These are phyloP conservation scores for Penicillium manginii DNA, from an alignment of 495 filamentous ascomycete genomes.

Conservation along the genomic window DNA sequence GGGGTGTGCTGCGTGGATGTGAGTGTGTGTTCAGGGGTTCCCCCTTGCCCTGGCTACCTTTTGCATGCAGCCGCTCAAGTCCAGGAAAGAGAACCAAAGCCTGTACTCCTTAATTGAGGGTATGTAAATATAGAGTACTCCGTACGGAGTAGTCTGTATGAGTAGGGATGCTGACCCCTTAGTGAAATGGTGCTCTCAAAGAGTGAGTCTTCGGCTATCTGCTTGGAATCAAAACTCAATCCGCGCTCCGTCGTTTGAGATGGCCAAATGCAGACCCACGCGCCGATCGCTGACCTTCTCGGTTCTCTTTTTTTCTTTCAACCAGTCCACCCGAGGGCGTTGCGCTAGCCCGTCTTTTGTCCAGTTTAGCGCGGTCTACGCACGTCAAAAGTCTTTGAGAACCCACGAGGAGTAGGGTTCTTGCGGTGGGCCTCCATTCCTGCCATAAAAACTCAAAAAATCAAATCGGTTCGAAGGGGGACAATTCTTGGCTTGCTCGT, in stretches of 20 bases:
- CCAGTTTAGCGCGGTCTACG: background rate
- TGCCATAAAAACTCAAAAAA: background rate
- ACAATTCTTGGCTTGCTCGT: background rate
- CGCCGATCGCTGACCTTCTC: constrained; percentile 15
- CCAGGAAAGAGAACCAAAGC: no score
- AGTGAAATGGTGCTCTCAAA: background rate
- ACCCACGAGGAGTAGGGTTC: constrained; percentile 6
- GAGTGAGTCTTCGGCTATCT: background rate
- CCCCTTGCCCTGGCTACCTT: background rate
- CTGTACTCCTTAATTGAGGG: background rate
- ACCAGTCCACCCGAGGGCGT: background rate
- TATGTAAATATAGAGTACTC: background rate
- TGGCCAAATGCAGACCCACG: constrained; percentile 1
- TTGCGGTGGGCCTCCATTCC: background rate
- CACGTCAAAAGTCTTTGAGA: background rate
- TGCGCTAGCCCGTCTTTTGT: background rate
- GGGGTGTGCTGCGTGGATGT: background rate
- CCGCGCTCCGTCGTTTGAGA: constrained; percentile 8
- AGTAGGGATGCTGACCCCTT: background rate
- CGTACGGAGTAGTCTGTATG: background rate
- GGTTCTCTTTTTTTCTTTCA: constrained; percentile 8
- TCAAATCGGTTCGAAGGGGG: background rate
- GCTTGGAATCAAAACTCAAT: constrained; percentile 9
- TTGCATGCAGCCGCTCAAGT: background rate
- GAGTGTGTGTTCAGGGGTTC: background rate